Percentiles rank a stretch among this genome's conserved stretches.
Conservation (phyloP, 2,329 filamentous ascomycete genomes). For the Verticillium longisporum region DNA sequence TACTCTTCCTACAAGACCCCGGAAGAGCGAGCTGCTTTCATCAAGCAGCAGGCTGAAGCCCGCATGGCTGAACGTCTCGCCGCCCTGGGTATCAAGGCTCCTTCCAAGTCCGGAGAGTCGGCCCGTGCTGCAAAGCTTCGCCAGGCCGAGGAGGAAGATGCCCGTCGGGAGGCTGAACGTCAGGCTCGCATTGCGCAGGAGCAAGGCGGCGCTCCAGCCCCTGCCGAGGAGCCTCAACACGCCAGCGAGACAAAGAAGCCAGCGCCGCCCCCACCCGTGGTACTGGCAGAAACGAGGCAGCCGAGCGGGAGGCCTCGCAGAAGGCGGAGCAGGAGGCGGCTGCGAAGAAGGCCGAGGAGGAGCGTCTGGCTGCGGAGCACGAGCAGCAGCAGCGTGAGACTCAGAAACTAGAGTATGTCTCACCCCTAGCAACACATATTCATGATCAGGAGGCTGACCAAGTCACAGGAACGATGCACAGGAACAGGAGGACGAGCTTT, state of each 20-base stretch:
- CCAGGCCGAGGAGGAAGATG: slow-evolving; percentile 91
- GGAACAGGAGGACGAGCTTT: slow-evolving; percentile 73
- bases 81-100: slow-evolving; percentile 83
- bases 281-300: slow-evolving; percentile 52
- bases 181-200: slow-evolving; percentile 79
- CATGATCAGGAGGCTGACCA: slow-evolving; percentile 16
- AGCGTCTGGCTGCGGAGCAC: slow-evolving; percentile 63
- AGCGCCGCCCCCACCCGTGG: slow-evolving; percentile 79
- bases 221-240: slow-evolving; percentile 42
- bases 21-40: slow-evolving; percentile 90
- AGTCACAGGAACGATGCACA: slow-evolving; percentile 60
- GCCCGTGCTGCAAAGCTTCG: slow-evolving; percentile 76
- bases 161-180: slow-evolving; percentile 78
- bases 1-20: slow-evolving; percentile 84
- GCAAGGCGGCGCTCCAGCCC: slow-evolving; percentile 51
- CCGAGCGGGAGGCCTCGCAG: slow-evolving; percentile 43
- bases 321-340: slow-evolving; percentile 49
- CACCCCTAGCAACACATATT: not conserved
- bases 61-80: slow-evolving; percentile 95
- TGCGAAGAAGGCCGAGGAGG: slow-evolving; percentile 57
- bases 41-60: slow-evolving; percentile 93
- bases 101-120: slow-evolving; percentile 71
- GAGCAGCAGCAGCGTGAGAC: slow-evolving; percentile 69
- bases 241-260: slow-evolving; percentile 51
- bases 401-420: slow-evolving; percentile 73